A percentile compares a stretch with the other conserved stretches of the same genome.
Evolutionary conservation across 352 stramenopile genomes (phyloP).

Genomic region (Globisporangium nodosum): DNA sequence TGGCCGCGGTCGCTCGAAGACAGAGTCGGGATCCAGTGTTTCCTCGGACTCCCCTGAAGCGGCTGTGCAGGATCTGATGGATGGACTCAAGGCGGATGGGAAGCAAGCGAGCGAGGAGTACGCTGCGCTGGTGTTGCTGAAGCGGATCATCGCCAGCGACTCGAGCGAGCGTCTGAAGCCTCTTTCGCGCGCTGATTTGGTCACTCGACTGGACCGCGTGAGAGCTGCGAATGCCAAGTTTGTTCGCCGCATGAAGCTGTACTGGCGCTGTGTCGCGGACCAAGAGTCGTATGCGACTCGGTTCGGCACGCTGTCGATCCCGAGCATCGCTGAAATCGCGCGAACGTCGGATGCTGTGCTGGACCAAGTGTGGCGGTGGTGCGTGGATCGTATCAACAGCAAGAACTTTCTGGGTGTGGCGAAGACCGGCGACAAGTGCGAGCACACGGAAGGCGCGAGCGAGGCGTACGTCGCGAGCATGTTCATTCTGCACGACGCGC

Average conservation of each 20-base stretch:
- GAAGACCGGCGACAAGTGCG: conserved; percentile 74
- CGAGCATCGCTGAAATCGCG: conserved; percentile 50
- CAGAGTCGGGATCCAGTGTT: not conserved
- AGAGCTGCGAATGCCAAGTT: conserved; percentile 47
- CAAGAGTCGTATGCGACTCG: conserved; percentile 18
- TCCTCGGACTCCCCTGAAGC: not conserved
- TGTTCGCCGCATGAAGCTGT: conserved; percentile 83
- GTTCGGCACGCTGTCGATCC: conserved; percentile 26
- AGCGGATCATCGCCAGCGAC: conserved; percentile 49
- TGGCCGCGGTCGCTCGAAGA: not conserved
- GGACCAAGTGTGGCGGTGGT: conserved; percentile 81
- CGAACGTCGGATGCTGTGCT: conserved; percentile 49
- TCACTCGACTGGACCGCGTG: conserved; percentile 36
- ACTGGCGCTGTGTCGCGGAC: conserved; percentile 60
- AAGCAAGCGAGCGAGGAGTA: conserved; percentile 37
- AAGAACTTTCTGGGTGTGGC: conserved; percentile 64
- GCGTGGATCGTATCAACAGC: conserved; percentile 76
- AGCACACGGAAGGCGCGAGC: conserved; percentile 81
- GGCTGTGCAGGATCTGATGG: conserved; percentile 26
- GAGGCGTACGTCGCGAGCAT: conserved; percentile 86
- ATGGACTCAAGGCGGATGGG: conserved; percentile 21
- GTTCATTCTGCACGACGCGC: conserved; percentile 78
- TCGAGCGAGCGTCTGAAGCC: conserved; percentile 59
- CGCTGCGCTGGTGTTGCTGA: conserved; percentile 44
- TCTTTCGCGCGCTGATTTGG: conserved; percentile 31